phyloP scores from a whole-genome alignment of 2,329 filamentous ascomycete species.

The Xenosphaeropsis pyriputrescens region DNA sequence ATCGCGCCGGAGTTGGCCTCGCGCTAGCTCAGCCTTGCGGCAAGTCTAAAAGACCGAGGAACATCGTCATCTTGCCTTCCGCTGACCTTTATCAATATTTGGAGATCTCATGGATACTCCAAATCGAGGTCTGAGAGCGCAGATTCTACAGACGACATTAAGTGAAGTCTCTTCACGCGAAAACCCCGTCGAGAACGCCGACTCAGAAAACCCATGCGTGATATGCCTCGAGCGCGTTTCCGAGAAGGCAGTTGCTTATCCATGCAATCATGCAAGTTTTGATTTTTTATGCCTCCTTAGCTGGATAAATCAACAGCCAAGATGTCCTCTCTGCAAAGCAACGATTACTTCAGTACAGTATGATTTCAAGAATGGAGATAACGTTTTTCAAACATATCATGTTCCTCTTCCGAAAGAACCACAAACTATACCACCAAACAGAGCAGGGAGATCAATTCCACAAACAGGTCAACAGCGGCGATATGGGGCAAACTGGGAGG shows the following conservation, averaged over 20 bases:
- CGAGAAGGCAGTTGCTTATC: slow-evolving; percentile 55
- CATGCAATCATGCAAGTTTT: slow-evolving; percentile 69
- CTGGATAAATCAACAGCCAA: slow-evolving; percentile 61
- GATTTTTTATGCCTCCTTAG: slow-evolving; percentile 74
- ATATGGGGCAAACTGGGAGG: not conserved
- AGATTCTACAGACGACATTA: slow-evolving; percentile 27
- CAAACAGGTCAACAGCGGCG: no score
- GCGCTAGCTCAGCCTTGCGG: no score
- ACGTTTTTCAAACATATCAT: slow-evolving; percentile 38
- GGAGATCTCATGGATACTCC: slow-evolving; percentile 16
- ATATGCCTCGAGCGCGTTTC: slow-evolving; percentile 72
- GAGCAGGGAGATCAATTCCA: no score
- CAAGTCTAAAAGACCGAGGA: no score
- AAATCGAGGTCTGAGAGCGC: slow-evolving; percentile 23
- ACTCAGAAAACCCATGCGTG: slow-evolving; percentile 47
- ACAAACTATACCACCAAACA: not conserved
- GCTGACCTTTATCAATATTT: not conserved
- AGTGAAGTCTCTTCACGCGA: slow-evolving; percentile 20
- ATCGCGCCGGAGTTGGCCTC: no score
- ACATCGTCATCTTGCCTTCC: not conserved
- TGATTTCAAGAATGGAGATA: slow-evolving; percentile 35
- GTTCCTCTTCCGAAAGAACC: slow-evolving; percentile 22
- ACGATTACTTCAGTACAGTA: slow-evolving; percentile 46
- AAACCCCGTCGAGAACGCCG: slow-evolving; percentile 16
- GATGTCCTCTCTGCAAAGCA: slow-evolving; percentile 67